Evolutionary conservation across 257 asterid species (phyloP), one percentile per base, ranked within the genome.

Genomic region (Solanum bulbocastanum): DNA sequence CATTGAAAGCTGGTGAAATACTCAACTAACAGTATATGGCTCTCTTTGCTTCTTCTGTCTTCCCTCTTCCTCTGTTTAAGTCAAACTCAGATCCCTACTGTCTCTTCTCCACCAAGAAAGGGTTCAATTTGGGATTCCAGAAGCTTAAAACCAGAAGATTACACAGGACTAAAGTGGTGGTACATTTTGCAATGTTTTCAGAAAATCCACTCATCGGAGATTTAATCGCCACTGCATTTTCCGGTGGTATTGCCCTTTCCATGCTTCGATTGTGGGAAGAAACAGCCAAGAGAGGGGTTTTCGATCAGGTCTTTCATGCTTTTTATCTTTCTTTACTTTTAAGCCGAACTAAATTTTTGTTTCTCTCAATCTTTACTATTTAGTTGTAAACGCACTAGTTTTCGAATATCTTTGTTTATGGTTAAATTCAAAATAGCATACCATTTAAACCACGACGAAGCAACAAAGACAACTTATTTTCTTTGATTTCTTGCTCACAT

Each of bases 231-330:
- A 42, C 91, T 23, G 91, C 86, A 20, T 6, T 92, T 33, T 82
- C 90, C 74, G 92, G 92, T 36, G 90, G 87, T 10, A 60, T 92
- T 36, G 90, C 92, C 13, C 88, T 88, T 46, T 87, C 90, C 81
- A 5, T 87, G 46, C 92, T 92, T 83, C 89, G 90, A 39, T 65
- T 92, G 40, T 91, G 92, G 92, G 88, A 90, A 81, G 94, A 89
- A 79, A 86, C 90, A 15, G 94, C 92, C 37, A 92, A 86, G 74
- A 88, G 88, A 82, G 88, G 88, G 40, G 22, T 90, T n/a, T 84
- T 92, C 39, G 92, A 91, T 87, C 90, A 89, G 92, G 94, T 92
- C 52, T 16, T 66, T 39, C 78, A 13, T 36, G 42, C 46, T 35
- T 74, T 68, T 71, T 8, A 71, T 68, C 75, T 68, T 68, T 68